Conservation (phyloP, 306 rosid species). For the Quercus glauca region DNA sequence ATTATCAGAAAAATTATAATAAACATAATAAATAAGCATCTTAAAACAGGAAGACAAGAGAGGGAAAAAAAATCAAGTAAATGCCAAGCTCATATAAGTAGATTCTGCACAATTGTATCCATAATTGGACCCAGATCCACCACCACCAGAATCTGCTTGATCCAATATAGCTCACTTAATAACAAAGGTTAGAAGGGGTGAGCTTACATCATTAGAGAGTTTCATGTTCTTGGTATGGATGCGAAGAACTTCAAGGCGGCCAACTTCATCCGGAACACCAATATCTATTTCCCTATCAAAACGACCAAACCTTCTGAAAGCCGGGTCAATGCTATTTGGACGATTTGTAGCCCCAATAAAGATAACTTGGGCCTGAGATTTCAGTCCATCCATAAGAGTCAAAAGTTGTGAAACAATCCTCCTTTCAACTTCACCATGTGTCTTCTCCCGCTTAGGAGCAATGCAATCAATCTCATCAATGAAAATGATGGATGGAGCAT, state of each 20-base stretch:
- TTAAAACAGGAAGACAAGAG: background rate
- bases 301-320: constrained; percentile 70
- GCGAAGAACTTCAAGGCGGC: constrained; percentile 68
- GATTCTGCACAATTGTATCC: background rate
- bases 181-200: background rate
- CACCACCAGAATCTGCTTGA: background rate
- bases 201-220: constrained; percentile 63
- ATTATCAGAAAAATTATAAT: background rate
- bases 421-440: constrained; percentile 66
- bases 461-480: constrained; percentile 67
- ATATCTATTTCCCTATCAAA: constrained; percentile 73
- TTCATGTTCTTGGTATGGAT: constrained; percentile 76
- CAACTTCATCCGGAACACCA: constrained; percentile 70
- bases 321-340: constrained; percentile 62
- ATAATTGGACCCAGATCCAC: background rate
- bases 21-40: background rate
- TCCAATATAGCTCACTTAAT: background rate
- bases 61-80: constrained; percentile 9
- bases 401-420: constrained; percentile 66
- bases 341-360: constrained; percentile 74
- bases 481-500: constrained; percentile 70
- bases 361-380: constrained; percentile 65
- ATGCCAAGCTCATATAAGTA: background rate
- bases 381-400: constrained; percentile 69
- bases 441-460: constrained; percentile 71